Evolutionary conservation across 345 rosid species (phyloP).

Genomic region (Chamaenerion angustifolium): DNA sequence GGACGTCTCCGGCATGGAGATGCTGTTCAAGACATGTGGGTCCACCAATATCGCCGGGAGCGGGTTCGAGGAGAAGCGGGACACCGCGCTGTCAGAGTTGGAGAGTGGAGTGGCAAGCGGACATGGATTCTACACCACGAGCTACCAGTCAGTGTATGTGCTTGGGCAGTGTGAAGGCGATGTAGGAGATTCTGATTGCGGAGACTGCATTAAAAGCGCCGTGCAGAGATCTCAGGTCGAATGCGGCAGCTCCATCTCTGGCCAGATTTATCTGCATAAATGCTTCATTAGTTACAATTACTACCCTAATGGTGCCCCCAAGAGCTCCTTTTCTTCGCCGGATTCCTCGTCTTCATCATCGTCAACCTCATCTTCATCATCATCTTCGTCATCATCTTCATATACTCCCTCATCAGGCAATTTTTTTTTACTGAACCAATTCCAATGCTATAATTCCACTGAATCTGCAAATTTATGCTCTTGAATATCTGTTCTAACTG

Average conservation of each 20-base stretch:
- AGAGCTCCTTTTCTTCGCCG: too few species aligned
- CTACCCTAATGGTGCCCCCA: conserved; percentile 57
- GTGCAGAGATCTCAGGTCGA: conserved; percentile 81
- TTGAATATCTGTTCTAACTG: too few species aligned
- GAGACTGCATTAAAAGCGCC: conserved; percentile 61
- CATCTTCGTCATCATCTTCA: conserved; percentile 33
- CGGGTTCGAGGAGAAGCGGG: conserved; percentile 81
- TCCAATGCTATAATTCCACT: background rate
- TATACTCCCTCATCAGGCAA: conserved; percentile 7
- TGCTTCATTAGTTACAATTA: conserved; percentile 69
- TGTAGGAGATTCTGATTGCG: conserved; percentile 89
- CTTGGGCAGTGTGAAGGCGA: conserved; percentile 96
- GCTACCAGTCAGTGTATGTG: conserved; percentile 50
- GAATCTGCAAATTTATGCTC: too few species aligned
- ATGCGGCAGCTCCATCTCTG: conserved; percentile 74
- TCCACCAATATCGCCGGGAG: conserved; percentile 42
- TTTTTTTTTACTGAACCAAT: background rate
- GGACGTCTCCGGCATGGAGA: conserved; percentile 83
- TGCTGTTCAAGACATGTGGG: conserved; percentile 85
- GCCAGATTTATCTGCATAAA: conserved; percentile 78
- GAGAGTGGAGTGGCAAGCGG: conserved; percentile 58
- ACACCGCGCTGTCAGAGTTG: conserved; percentile 53
- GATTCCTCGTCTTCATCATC: conserved; percentile 18
- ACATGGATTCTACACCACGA: conserved; percentile 64
- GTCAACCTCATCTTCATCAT: conserved; percentile 29